A percentile compares a stretch with the other conserved stretches of the same genome.
phyloP scores from a whole-genome alignment of 257 asterid species.

The Linaria vulgaris region DNA sequence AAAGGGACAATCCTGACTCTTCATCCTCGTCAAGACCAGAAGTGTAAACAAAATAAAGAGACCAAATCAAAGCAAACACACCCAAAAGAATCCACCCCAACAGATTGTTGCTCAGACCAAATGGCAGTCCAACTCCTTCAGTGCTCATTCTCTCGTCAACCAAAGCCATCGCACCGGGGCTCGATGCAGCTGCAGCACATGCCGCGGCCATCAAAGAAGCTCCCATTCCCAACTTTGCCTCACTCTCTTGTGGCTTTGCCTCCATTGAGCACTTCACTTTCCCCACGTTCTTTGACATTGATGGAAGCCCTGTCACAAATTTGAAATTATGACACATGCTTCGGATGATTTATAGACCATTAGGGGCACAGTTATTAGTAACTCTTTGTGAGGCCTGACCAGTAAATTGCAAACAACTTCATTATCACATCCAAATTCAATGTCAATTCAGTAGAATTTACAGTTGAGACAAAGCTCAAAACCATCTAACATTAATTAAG shows the following conservation, averaged over 20 bases:
- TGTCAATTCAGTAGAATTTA: no score
- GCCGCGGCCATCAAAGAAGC: conserved; percentile 65
- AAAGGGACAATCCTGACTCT: conserved; percentile 89
- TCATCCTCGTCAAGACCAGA: conserved; percentile 81
- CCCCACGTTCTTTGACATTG: conserved; percentile 49
- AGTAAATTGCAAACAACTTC: no score
- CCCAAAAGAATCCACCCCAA: conserved; percentile 81
- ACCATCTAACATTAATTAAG: no score
- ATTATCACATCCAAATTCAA: no score
- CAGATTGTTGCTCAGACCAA: conserved; percentile 87
- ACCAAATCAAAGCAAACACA: conserved; percentile 82
- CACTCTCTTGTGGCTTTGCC: conserved; percentile 42
- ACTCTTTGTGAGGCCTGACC: no score
- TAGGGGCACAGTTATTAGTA: no score
- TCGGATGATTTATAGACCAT: no score
- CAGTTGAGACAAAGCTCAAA: no score
- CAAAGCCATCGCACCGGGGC: conserved; percentile 83
- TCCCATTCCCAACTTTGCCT: conserved; percentile 57
- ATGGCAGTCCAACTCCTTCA: conserved; percentile 93
- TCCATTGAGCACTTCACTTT: conserved; percentile 68
- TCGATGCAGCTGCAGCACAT: conserved; percentile 54
- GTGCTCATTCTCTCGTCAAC: conserved; percentile 98
- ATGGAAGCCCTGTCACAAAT: conserved; percentile 55
- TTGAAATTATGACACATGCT: not conserved
- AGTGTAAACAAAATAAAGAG: conserved; percentile 57